Conservation (phyloP, 2,329 filamentous ascomycete genomes). For the Arthrobotrys megalospora region DNA sequence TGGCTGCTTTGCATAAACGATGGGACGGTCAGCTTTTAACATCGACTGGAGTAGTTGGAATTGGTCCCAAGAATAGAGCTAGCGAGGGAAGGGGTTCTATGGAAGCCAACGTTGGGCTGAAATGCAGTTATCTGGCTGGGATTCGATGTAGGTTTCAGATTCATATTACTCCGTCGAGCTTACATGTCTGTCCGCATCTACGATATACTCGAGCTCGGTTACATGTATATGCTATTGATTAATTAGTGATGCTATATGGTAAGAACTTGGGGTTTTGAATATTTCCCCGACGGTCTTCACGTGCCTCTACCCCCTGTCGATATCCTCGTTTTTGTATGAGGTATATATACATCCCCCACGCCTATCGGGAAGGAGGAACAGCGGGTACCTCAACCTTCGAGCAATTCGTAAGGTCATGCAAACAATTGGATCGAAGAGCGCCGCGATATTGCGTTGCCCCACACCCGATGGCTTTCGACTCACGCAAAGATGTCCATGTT, state of each 20-base stretch:
- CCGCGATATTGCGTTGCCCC: conserved; percentile 38
- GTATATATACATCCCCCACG: conserved; percentile 51
- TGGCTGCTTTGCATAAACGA: conserved; percentile 37
- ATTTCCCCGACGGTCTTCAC: conserved; percentile 35
- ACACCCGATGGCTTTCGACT: not conserved
- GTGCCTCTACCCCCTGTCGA: conserved; percentile 31
- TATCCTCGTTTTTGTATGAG: conserved; percentile 23
- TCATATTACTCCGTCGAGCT: not conserved
- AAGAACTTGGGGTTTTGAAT: not conserved
- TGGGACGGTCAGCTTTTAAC: conserved; percentile 21
- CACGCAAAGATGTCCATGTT: conserved; percentile 15
- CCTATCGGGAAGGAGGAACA: conserved; percentile 40
- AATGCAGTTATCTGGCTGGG: not conserved
- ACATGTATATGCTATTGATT: not conserved
- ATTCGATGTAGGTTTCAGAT: conserved; percentile 17
- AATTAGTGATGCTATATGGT: not conserved
- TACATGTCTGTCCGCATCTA: conserved; percentile 1
- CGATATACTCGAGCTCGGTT: conserved; percentile 1
- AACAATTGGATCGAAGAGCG: conserved; percentile 34
- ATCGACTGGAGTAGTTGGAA: conserved; percentile 2
- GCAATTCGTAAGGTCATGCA: not conserved
- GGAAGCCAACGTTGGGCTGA: not conserved
- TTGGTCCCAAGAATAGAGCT: conserved; percentile 26
- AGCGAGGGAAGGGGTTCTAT: not conserved
- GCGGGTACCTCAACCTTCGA: conserved; percentile 32